phyloP scores from a whole-genome alignment of 805 yeast species.

The Clavispora carvajalis region DNA sequence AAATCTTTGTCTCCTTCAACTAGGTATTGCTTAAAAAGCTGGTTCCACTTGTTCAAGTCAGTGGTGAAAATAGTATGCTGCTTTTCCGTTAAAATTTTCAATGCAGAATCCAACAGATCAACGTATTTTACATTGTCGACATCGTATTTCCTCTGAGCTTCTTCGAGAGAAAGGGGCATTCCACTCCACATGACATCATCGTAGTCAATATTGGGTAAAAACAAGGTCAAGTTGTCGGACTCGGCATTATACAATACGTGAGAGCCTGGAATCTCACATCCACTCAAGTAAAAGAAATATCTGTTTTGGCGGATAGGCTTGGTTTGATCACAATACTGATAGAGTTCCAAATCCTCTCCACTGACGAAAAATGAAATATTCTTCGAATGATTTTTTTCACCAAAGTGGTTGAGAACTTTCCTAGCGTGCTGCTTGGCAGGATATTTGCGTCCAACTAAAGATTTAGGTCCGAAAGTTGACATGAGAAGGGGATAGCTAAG shows the following conservation, averaged over 20 bases:
- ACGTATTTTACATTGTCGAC: slow-evolving; percentile 76
- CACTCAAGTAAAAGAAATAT: slow-evolving; percentile 82
- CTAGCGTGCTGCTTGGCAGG: slow-evolving; percentile 79
- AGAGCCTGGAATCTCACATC: slow-evolving; percentile 76
- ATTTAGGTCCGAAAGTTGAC: background rate
- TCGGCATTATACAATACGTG: slow-evolving; percentile 55
- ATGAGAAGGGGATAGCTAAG: background rate
- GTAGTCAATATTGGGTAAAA: slow-evolving; percentile 74
- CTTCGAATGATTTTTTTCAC: slow-evolving; percentile 18
- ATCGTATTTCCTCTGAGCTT: slow-evolving; percentile 63
- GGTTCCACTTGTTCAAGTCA: slow-evolving; percentile 46
- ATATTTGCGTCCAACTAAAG: slow-evolving; percentile 42
- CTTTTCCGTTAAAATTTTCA: slow-evolving; percentile 23
- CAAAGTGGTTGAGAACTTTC: slow-evolving; percentile 42
- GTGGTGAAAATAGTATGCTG: slow-evolving; percentile 43
- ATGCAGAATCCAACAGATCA: slow-evolving; percentile 38
- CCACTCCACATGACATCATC: slow-evolving; percentile 99
- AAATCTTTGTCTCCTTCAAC: slow-evolving; percentile 44
- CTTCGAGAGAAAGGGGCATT: slow-evolving; percentile 61
- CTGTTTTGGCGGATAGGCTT: slow-evolving; percentile 83
- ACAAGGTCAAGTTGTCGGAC: slow-evolving; percentile 58
- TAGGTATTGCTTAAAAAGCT: slow-evolving; percentile 31
- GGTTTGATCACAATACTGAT: slow-evolving; percentile 75
- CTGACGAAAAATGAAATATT: slow-evolving; percentile 47
- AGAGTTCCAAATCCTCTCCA: slow-evolving; percentile 53